phyloP scores from a whole-genome alignment of 2,329 filamentous ascomycete genomes.

The Septoria petroselini region DNA sequence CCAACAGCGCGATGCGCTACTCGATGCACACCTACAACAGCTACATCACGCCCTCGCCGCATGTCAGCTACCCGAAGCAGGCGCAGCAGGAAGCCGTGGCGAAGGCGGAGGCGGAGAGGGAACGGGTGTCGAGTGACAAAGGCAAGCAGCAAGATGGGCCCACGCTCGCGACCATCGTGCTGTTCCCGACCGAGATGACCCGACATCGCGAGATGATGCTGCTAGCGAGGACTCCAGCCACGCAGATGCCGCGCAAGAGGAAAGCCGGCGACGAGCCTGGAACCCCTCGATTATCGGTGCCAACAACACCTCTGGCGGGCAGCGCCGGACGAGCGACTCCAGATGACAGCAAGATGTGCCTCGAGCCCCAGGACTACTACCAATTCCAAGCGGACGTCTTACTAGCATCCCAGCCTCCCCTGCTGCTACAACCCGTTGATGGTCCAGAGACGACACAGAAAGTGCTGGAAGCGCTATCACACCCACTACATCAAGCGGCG shows the following conservation, averaged over 20 bases:
- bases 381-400: constrained; percentile 74
- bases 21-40: constrained; percentile 92
- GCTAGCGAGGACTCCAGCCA: constrained; percentile 65
- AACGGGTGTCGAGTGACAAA: constrained; percentile 45
- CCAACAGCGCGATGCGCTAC: constrained; percentile 60
- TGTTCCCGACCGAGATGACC: constrained; percentile 78
- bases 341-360: constrained; percentile 58
- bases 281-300: constrained; percentile 53
- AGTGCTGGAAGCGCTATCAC: constrained; percentile 67
- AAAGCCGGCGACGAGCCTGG: constrained; percentile 44
- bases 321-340: constrained; percentile 53
- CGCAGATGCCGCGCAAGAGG: constrained; percentile 49
- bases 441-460: constrained; percentile 66
- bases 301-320: constrained; percentile 24
- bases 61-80: constrained; percentile 63
- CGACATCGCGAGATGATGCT: constrained; percentile 72
- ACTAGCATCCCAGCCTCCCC: constrained; percentile 67
- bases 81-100: constrained; percentile 41
- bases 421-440: constrained; percentile 74
- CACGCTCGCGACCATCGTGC: constrained; percentile 71
- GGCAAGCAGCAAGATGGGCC: constrained; percentile 43
- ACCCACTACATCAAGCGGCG: constrained; percentile 72
- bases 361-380: constrained; percentile 70
- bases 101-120: constrained; percentile 38
- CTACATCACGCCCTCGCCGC: constrained; percentile 85